Percentiles rank a stretch among this genome's conserved stretches.
Evolutionary conservation across 345 rosid genomes (phyloP).

Genomic region (Clausena lansium): DNA sequence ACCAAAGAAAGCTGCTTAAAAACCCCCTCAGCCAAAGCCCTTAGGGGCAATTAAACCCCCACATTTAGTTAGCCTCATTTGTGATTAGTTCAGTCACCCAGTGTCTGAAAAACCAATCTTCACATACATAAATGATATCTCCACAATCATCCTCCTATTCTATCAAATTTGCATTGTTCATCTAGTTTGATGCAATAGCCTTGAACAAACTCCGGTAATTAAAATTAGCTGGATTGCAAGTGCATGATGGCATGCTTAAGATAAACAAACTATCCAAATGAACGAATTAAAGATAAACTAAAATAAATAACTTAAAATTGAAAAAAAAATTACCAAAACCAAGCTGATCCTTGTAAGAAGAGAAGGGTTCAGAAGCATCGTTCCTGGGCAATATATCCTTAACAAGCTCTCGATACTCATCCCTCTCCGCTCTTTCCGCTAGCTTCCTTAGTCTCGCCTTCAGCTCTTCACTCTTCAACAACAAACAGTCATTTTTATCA

Average conservation of each 20-base stretch:
- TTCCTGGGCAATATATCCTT: conserved; percentile 75
- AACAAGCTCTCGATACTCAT: conserved; percentile 77
- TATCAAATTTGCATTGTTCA: background rate
- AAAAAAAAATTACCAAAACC: conserved; percentile 63
- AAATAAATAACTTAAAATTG: background rate
- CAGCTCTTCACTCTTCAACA: conserved; percentile 64
- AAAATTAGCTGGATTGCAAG: background rate
- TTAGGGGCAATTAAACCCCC: background rate
- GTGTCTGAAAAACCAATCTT: background rate
- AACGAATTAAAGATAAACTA: background rate
- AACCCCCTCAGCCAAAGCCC: too few relatives aligned
- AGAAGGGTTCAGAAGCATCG: conserved; percentile 70
- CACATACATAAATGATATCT: background rate
- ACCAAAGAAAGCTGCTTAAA: too few relatives aligned
- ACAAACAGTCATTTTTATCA: background rate
- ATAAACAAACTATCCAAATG: background rate
- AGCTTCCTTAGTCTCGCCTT: conserved; percentile 67
- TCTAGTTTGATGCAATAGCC: background rate
- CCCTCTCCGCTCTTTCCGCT: conserved; percentile 75
- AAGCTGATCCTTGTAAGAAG: conserved; percentile 93
- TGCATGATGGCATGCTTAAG: background rate
- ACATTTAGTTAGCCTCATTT: background rate
- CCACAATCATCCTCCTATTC: background rate
- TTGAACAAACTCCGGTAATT: background rate
- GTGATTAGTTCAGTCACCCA: background rate